Conservation (phyloP, 2,329 filamentous ascomycete genomes). For the Fusarium sp. region DNA sequence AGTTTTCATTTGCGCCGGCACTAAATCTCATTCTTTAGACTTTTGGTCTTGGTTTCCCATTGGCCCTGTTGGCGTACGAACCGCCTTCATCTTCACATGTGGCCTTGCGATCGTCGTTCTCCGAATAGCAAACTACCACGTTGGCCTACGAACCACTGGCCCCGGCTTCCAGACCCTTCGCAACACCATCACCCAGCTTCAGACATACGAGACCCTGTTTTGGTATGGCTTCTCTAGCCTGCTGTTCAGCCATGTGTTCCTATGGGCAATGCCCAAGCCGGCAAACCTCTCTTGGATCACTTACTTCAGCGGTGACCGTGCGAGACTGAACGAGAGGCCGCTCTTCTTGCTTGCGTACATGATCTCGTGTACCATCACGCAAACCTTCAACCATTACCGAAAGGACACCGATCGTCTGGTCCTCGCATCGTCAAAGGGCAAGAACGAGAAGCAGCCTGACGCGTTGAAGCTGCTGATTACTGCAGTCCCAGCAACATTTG, state of each 20-base stretch:
- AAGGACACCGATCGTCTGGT: slow-evolving; percentile 76
- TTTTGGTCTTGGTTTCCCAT: slow-evolving; percentile 90
- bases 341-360: slow-evolving; percentile 82
- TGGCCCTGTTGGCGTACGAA: slow-evolving; percentile 77
- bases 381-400: slow-evolving; percentile 76
- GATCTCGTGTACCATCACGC: slow-evolving; percentile 72
- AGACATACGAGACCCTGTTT: slow-evolving; percentile 74
- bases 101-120: slow-evolving; percentile 83
- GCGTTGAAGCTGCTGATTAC: slow-evolving; percentile 50
- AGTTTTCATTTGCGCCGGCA: neutral
- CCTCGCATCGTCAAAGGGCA: slow-evolving; percentile 43
- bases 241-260: slow-evolving; percentile 82
- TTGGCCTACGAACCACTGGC: slow-evolving; percentile 75
- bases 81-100: slow-evolving; percentile 78
- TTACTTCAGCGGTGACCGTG: slow-evolving; percentile 74
- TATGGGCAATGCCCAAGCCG: slow-evolving; percentile 71
- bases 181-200: slow-evolving; percentile 65
- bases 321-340: slow-evolving; percentile 84
- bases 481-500: slow-evolving; percentile 53
- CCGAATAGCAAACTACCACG: slow-evolving; percentile 84
- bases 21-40: slow-evolving; percentile 57
- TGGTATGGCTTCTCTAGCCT: slow-evolving; percentile 83
- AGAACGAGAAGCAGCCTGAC: slow-evolving; percentile 40
- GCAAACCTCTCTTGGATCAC: slow-evolving; percentile 79
- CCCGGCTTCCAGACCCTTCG: slow-evolving; percentile 73